A percentile compares a stretch with the other conserved stretches of the same genome.
Evolutionary conservation across 257 asterid species (phyloP).

Genomic region (Solanum corneliomulleri): DNA sequence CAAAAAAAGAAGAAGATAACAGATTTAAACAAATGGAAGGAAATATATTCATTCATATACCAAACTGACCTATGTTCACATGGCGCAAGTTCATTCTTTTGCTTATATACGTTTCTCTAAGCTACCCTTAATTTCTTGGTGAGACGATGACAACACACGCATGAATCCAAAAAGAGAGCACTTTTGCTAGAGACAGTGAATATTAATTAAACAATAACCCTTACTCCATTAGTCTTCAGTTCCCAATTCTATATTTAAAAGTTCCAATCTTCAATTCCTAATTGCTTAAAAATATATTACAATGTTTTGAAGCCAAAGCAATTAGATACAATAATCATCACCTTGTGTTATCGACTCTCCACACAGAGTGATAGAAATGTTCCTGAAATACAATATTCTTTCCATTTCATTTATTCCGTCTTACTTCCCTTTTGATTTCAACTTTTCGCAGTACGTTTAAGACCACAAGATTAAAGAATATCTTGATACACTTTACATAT

Average conservation of each 20-base stretch:
- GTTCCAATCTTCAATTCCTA: neutral
- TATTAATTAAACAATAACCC: neutral
- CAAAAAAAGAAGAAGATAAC: no score
- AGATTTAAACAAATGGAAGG: no score
- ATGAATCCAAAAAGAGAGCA: neutral
- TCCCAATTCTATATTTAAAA: neutral
- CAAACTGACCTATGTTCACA: no score
- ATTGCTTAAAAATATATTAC: neutral
- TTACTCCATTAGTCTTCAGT: neutral
- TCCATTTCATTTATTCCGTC: neutral
- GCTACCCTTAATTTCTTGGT: neutral
- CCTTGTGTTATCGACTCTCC: neutral
- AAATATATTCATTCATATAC: no score
- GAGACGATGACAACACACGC: neutral
- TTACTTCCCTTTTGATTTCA: neutral
- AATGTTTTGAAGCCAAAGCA: neutral
- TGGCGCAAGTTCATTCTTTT: no score
- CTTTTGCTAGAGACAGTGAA: neutral
- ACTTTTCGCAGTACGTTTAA: neutral
- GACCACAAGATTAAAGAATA: neutral
- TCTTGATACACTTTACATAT: no score
- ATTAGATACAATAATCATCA: neutral
- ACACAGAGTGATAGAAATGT: neutral
- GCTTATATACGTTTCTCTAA: neutral
- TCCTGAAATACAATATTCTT: neutral